Evolutionary conservation across 2,329 filamentous ascomycete species (phyloP).

Genomic region (Clonostachys byssicola): DNA sequence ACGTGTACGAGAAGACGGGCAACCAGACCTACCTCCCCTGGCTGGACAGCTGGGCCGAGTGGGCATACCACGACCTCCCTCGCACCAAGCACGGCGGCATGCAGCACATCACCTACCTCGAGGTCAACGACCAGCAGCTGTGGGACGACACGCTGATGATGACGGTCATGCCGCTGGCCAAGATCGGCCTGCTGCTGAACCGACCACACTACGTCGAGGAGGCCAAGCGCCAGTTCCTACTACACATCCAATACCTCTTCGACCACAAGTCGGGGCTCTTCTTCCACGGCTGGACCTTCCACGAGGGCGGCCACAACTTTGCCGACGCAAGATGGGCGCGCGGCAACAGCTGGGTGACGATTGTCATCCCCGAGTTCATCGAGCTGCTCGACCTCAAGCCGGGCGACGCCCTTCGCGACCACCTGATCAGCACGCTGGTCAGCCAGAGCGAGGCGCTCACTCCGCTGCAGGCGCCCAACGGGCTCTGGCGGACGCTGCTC

Average conservation of each 20-base stretch:
- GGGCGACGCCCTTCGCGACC: constrained; percentile 58
- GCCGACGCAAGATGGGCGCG: constrained; percentile 53
- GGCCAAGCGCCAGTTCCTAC: constrained; percentile 71
- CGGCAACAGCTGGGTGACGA: constrained; percentile 73
- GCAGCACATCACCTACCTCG: constrained; percentile 72
- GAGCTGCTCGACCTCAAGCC: constrained; percentile 62
- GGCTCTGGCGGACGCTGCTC: constrained; percentile 72
- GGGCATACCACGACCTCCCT: constrained; percentile 73
- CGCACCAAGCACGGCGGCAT: constrained; percentile 69
- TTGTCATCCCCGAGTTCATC: constrained; percentile 78
- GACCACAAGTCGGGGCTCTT: constrained; percentile 69
- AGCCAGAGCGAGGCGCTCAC: constrained; percentile 65
- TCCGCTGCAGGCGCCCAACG: constrained; percentile 53
- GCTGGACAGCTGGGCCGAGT: constrained; percentile 79
- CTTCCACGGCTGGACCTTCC: constrained; percentile 80
- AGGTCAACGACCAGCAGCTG: constrained; percentile 68
- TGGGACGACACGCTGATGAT: constrained; percentile 90
- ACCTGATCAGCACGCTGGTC: constrained; percentile 59
- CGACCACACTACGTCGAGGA: constrained; percentile 72
- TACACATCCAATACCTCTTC: constrained; percentile 76
- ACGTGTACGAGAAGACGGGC: constrained; percentile 71
- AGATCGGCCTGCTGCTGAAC: constrained; percentile 69
- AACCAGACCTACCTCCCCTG: constrained; percentile 69
- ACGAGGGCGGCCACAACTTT: constrained; percentile 61
- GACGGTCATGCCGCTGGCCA: constrained; percentile 76